Conservation (phyloP, 352 stramenopile genomes). For the Pythium apleroticum region DNA sequence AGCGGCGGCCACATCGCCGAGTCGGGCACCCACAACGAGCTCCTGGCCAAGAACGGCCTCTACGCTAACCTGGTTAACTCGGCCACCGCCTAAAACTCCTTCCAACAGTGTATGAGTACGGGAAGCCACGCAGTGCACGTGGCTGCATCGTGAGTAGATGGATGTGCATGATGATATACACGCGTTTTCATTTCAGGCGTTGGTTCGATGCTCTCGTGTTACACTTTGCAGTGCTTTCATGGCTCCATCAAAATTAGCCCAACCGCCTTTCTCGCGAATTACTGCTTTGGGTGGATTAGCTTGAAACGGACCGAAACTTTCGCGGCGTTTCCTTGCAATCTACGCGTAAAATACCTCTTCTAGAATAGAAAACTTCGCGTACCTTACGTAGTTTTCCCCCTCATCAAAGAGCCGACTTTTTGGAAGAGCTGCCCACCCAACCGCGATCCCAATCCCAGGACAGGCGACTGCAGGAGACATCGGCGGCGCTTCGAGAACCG, state of each 20-base stretch:
- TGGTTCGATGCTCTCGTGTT: no score
- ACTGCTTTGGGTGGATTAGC: no score
- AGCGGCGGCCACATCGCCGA: slow-evolving; percentile 36
- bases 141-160: not conserved
- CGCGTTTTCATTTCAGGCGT: not conserved
- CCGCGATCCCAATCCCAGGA: not conserved
- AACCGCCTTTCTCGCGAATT: not conserved
- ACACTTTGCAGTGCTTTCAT: no score
- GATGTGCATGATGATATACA: slow-evolving; percentile 6
- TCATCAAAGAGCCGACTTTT: slow-evolving; percentile 4
- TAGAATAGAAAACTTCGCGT: slow-evolving; percentile 13
- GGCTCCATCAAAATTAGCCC: not conserved
- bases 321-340: not conserved
- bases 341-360: slow-evolving; percentile 7
- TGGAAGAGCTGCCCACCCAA: no score
- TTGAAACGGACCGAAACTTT: slow-evolving; percentile 2
- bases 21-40: slow-evolving; percentile 32
- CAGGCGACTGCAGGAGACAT: not conserved
- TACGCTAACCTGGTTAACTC: slow-evolving; percentile 42
- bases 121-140: not conserved
- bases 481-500: not conserved
- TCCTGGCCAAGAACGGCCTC: slow-evolving; percentile 57
- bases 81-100: slow-evolving; percentile 4
- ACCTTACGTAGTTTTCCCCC: not conserved
- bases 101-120: slow-evolving; percentile 32